Evolutionary conservation across 306 rosid genomes (phyloP).

Genomic region (Castanospermum australe): DNA sequence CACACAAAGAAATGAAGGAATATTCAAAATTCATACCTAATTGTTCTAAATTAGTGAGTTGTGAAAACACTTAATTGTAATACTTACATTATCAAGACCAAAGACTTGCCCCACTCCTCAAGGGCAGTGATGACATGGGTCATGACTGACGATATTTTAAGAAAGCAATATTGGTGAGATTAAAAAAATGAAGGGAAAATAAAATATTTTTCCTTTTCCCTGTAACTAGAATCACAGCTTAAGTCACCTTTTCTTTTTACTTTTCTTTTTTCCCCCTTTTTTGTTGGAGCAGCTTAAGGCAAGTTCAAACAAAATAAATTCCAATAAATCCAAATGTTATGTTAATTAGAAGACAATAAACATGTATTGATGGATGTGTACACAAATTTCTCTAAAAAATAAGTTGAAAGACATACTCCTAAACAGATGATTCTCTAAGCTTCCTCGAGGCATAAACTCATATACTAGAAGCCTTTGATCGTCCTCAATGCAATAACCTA

Average conservation of each 20-base stretch:
- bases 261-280: background rate
- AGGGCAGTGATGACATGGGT: background rate
- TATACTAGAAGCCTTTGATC: conserved; percentile 63
- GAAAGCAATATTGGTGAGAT: background rate
- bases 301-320: background rate
- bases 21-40: background rate
- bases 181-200: background rate
- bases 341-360: background rate
- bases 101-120: background rate
- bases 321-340: background rate
- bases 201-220: background rate
- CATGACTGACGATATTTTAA: no score
- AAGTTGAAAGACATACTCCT: conserved; percentile 40
- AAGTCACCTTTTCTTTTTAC: background rate
- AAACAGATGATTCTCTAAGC: conserved; percentile 66
- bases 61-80: background rate
- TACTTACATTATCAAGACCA: background rate
- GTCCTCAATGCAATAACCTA: conserved; percentile 64
- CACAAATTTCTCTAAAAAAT: background rate
- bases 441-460: conserved; percentile 69
- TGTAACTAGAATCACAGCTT: background rate
- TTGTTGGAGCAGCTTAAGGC: background rate
- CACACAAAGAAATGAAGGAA: background rate
- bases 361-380: background rate
- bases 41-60: background rate